phyloP scores from a whole-genome alignment of 805 yeast species.

The Zygosaccharomyces gambellarensis region DNA sequence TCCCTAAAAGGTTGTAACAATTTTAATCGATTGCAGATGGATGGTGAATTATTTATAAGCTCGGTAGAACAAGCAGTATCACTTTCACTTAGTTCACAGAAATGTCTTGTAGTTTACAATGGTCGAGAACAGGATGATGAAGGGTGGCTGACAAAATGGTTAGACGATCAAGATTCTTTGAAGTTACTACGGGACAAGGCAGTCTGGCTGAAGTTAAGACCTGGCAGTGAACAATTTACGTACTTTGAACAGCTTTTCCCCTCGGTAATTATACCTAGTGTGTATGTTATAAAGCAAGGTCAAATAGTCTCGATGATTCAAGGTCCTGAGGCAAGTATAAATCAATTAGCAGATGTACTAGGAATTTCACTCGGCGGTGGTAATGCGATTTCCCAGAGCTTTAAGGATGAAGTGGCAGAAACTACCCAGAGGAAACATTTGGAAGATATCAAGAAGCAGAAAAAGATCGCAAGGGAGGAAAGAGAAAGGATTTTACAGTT shows the following conservation, averaged over 20 bases:
- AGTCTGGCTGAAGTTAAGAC: slow-evolving; percentile 40
- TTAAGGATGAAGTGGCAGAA: slow-evolving; percentile 42
- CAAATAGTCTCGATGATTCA: slow-evolving; percentile 42
- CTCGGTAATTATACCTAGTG: slow-evolving; percentile 47
- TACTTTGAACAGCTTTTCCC: slow-evolving; percentile 56
- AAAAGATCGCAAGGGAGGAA: slow-evolving; percentile 42
- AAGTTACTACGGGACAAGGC: slow-evolving; percentile 20
- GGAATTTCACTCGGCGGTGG: slow-evolving; percentile 6
- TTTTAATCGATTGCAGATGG: slow-evolving; percentile 4
- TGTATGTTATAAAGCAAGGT: slow-evolving; percentile 50
- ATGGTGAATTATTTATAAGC: slow-evolving; percentile 15
- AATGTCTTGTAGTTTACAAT: slow-evolving; percentile 40
- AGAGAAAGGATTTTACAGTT: slow-evolving; percentile 50
- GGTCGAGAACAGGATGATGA: slow-evolving; percentile 22
- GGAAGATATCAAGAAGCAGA: slow-evolving; percentile 24
- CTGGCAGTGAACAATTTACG: slow-evolving; percentile 41
- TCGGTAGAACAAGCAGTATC: slow-evolving; percentile 39
- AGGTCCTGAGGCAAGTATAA: slow-evolving; percentile 26
- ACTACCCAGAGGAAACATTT: slow-evolving; percentile 23
- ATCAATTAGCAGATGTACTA: neutral
- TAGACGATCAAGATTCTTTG: slow-evolving; percentile 13
- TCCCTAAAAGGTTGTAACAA: neutral
- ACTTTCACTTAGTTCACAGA: slow-evolving; percentile 34
- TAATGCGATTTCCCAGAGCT: slow-evolving; percentile 16
- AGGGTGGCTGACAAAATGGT: slow-evolving; percentile 30